Conservation (phyloP, 768 basidiomycete genomes). For the Leucocoprinus sp. region DNA sequence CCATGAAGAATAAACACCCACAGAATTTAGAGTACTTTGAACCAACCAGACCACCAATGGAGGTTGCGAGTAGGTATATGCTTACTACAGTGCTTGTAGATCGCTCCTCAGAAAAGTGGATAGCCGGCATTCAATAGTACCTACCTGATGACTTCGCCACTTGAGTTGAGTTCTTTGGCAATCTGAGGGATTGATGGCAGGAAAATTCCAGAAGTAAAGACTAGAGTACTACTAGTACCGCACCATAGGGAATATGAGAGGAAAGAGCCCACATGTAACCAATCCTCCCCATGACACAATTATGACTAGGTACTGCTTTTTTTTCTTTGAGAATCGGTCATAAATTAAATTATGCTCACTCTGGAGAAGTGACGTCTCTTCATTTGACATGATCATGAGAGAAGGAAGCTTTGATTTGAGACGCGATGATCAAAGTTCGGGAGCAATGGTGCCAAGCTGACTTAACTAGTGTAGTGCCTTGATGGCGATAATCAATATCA, state of each 20-base stretch:
- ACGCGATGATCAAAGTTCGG: no score
- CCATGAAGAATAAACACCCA: slow-evolving; percentile 12
- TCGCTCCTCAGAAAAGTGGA: not conserved
- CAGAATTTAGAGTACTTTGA: slow-evolving; percentile 32
- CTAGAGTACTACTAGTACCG: not conserved
- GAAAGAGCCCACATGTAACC: slow-evolving; percentile 10
- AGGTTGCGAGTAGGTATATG: slow-evolving; percentile 24
- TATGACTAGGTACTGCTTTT: slow-evolving; percentile 9
- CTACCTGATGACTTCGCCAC: slow-evolving; percentile 10
- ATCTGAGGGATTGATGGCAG: slow-evolving; percentile 15
- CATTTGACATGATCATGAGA: not conserved
- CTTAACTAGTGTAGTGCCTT: no score
- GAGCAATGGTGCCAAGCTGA: no score
- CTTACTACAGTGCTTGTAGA: slow-evolving; percentile 26
- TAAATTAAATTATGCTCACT: slow-evolving; percentile 11
- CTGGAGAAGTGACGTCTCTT: slow-evolving; percentile 1
- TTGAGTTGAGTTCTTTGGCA: slow-evolving; percentile 11
- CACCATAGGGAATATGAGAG: not conserved
- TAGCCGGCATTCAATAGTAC: no score
- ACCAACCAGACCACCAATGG: slow-evolving; percentile 24
- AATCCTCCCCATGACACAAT: slow-evolving; percentile 15
- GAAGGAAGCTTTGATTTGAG: no score
- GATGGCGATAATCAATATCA: no score
- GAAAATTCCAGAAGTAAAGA: slow-evolving; percentile 12
- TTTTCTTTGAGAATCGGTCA: slow-evolving; percentile 10